Percentiles rank a stretch among this genome's conserved stretches.
Conservation (phyloP, 2,329 filamentous ascomycete species). For the Grosmannia serpens region DNA sequence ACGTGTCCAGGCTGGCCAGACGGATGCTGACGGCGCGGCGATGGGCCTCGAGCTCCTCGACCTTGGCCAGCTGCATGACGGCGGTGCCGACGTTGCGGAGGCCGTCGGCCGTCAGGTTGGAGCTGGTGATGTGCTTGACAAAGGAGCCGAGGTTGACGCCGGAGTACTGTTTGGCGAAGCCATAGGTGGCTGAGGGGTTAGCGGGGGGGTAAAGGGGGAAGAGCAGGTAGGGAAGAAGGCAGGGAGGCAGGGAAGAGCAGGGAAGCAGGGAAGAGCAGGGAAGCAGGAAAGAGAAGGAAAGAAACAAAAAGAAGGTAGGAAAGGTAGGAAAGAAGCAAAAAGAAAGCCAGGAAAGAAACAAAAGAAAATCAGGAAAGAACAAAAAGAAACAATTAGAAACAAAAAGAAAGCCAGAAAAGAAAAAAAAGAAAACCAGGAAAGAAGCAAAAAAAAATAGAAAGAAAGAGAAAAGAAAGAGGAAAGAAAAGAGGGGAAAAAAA, state of each 20-base stretch:
- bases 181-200: constrained; percentile 67
- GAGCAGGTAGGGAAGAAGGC: neutral
- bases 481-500: too few relatives aligned
- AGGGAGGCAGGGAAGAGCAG: neutral
- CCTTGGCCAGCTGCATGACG: constrained; percentile 89
- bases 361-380: too few relatives aligned
- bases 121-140: constrained; percentile 95
- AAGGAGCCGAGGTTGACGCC: constrained; percentile 94
- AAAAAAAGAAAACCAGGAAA: too few relatives aligned
- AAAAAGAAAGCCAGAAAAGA: neutral
- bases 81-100: constrained; percentile 74
- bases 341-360: neutral
- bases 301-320: too few relatives aligned
- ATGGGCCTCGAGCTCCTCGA: constrained; percentile 92
- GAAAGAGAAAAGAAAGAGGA: neutral
- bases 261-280: neutral
- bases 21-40: constrained; percentile 79
- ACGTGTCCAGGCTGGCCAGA: constrained; percentile 27
- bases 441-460: neutral
- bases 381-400: neutral
- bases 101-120: constrained; percentile 76
- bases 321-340: too few relatives aligned
- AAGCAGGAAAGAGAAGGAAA: neutral
- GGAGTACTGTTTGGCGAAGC: constrained; percentile 96
- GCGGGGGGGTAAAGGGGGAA: neutral